phyloP scores from a whole-genome alignment of 2,329 filamentous ascomycete genomes.

The Pleochaeta shiraiana region DNA sequence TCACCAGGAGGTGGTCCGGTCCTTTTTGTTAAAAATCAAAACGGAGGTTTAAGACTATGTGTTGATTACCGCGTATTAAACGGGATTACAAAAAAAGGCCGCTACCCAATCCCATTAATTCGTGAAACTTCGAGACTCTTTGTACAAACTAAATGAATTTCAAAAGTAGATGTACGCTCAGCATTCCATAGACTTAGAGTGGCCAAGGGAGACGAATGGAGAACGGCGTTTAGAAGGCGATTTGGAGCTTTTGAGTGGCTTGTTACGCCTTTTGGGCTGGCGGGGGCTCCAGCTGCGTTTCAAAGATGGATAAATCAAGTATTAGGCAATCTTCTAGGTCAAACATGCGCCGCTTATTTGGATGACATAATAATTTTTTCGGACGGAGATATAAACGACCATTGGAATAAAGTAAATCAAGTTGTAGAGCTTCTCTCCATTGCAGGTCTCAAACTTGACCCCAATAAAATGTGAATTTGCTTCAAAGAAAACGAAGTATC shows the following conservation, averaged over 20 bases:
- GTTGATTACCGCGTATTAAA: no score
- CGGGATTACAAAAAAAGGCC: no score
- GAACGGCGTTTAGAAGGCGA: neutral
- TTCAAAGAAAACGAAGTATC: neutral
- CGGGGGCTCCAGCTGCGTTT: no score
- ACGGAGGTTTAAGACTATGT: no score
- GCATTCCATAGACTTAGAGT: neutral
- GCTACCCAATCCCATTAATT: no score
- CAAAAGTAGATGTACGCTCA: neutral
- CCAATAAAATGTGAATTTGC: no score
- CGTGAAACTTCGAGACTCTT: no score
- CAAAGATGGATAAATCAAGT: no score
- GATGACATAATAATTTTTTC: neutral
- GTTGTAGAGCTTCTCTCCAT: neutral
- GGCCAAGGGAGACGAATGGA: neutral
- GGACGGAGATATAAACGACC: neutral
- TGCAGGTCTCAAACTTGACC: neutral
- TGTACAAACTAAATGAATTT: no score
- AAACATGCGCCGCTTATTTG: neutral
- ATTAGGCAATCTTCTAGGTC: neutral
- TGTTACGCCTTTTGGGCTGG: no score
- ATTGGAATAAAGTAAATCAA: neutral
- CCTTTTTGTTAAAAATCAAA: no score
- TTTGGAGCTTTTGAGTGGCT: no score
- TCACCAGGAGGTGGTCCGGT: neutral